Conservation (phyloP, 2,329 filamentous ascomycete genomes). For the Tolypocladium capitatum region DNA sequence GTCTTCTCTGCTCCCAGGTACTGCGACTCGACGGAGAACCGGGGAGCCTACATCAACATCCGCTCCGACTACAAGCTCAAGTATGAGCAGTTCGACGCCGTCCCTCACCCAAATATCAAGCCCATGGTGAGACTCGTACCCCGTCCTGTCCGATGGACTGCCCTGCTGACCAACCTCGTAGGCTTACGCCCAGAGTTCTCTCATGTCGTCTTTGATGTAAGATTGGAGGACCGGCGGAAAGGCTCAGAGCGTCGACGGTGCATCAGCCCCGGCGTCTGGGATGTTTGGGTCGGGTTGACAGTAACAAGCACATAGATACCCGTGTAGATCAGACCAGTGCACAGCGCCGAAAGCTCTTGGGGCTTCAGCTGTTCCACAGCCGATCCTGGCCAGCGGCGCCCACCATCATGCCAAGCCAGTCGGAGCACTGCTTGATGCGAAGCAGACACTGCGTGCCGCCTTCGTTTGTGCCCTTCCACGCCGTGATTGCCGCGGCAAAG, state of each 20-base stretch:
- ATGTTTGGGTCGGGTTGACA: constrained; percentile 1
- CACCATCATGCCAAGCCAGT: constrained; percentile 50
- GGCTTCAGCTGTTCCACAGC: constrained; percentile 31
- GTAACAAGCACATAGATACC: constrained; percentile 7
- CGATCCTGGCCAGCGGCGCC: constrained; percentile 29
- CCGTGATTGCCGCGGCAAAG: constrained; percentile 51
- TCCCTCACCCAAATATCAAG: constrained; percentile 88
- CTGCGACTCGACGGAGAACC: constrained; percentile 96
- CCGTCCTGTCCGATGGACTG: constrained; percentile 2
- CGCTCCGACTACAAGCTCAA: constrained; percentile 81
- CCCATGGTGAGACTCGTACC: constrained; percentile 54
- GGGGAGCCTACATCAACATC: constrained; percentile 96
- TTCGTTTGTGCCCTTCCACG: constrained; percentile 41
- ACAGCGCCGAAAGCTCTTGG: constrained; percentile 1
- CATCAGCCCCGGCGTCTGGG: constrained; percentile 6
- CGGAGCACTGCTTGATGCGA: constrained; percentile 42
- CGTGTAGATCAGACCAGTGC: constrained; percentile 8
- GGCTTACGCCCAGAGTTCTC: constrained; percentile 75
- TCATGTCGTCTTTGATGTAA: constrained; percentile 66
- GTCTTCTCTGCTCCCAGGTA: constrained; percentile 97
- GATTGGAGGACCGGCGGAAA: neutral
- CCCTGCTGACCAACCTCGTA: constrained; percentile 20
- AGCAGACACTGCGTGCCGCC: constrained; percentile 35
- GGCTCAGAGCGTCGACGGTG: constrained; percentile 5
- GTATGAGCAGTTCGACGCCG: constrained; percentile 89